These are phyloP conservation scores for Sugiyamaella grinbergsii DNA, from an alignment of 1,139 yeast species.

Conservation along the genomic window DNA sequence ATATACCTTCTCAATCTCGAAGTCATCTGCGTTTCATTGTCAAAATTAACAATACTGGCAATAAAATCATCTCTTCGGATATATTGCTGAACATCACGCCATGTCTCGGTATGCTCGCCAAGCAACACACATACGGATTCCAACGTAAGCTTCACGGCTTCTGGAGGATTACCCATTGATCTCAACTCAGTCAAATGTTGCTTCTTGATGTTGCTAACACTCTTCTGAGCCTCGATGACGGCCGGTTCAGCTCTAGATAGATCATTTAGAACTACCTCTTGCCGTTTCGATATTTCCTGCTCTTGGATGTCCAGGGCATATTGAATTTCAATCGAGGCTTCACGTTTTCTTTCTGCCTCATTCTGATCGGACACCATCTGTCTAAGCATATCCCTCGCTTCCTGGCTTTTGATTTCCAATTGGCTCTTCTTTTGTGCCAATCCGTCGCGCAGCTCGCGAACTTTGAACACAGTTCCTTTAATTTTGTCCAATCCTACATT, in stretches of 20 bases:
- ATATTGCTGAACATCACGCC: conserved; percentile 85
- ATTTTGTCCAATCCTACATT: conserved; percentile 73
- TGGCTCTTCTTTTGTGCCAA: conserved; percentile 57
- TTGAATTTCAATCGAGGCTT: conserved; percentile 78
- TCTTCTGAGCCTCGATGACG: conserved; percentile 76
- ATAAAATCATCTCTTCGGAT: conserved; percentile 88
- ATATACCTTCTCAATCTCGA: conserved; percentile 55
- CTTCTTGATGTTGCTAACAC: conserved; percentile 88
- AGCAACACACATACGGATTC: conserved; percentile 84
- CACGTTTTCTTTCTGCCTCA: conserved; percentile 88
- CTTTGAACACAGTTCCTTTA: conserved; percentile 75
- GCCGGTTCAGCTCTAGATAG: conserved; percentile 82
- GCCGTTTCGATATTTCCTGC: conserved; percentile 57
- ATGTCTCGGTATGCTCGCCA: conserved; percentile 66
- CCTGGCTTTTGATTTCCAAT: conserved; percentile 59
- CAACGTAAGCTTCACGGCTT: conserved; percentile 78
- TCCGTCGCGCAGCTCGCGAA: conserved; percentile 57
- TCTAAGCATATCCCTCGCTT: conserved; percentile 71
- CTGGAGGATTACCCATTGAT: conserved; percentile 91
- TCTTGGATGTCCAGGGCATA: conserved; percentile 71
- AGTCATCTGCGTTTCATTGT: conserved; percentile 62
- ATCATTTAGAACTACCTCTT: conserved; percentile 59
- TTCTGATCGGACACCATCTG: conserved; percentile 85
- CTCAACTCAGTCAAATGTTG: conserved; percentile 88
- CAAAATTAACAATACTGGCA: conserved; percentile 74